Evolutionary conservation across 1,284 basidiomycete genomes (phyloP).

Genomic region (Ceraceosorus guamensis): DNA sequence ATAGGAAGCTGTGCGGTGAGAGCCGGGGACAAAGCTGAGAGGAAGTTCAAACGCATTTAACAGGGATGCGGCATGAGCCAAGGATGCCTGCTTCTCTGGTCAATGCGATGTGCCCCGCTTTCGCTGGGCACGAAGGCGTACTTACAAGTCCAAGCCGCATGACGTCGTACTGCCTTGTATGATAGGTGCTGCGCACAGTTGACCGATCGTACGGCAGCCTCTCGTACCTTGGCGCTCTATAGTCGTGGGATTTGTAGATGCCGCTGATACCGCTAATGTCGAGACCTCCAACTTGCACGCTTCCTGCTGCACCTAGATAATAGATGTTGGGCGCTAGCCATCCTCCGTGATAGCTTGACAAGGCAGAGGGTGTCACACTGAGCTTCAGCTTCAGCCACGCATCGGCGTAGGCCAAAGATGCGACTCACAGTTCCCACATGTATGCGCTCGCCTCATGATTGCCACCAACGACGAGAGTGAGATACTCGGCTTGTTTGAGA

Average conservation of each 20-base stretch:
- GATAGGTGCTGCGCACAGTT: constrained; percentile 77
- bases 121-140: background rate
- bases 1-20: constrained; percentile 68
- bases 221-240: constrained; percentile 54
- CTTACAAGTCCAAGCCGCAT: constrained; percentile 69
- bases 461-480: constrained; percentile 92
- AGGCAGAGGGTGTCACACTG: background rate
- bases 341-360: constrained; percentile 34
- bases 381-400: background rate
- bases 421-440: constrained; percentile 81
- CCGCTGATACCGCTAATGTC: constrained; percentile 84
- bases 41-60: no score
- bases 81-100: no score
- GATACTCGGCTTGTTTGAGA: constrained; percentile 67
- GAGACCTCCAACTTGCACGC: constrained; percentile 70
- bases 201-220: constrained; percentile 61
- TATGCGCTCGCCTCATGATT: constrained; percentile 98
- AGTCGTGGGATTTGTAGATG: constrained; percentile 81
- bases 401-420: background rate
- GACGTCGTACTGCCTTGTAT: constrained; percentile 79
- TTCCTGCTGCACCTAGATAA: constrained; percentile 86
- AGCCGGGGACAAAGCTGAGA: no score
- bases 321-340: constrained; percentile 92
- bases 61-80: no score
- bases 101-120: no score